phyloP scores from a whole-genome alignment of 768 basidiomycete species.

The Austroboletus festivus region DNA sequence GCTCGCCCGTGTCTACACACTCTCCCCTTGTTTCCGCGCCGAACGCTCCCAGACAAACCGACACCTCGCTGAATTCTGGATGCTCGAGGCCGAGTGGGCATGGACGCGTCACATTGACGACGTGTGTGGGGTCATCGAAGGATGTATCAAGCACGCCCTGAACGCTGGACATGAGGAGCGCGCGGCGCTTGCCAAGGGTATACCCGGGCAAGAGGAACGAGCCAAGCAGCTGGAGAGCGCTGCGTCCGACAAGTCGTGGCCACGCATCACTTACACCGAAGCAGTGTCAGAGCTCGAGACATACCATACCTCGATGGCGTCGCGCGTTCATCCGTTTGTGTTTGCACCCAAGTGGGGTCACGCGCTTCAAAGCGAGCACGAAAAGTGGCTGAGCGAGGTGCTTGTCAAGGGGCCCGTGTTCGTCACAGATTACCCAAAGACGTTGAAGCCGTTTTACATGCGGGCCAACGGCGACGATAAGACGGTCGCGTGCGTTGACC shows the following conservation, averaged over 20 bases:
- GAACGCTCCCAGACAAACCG: conserved; percentile 84
- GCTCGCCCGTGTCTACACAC: conserved; percentile 82
- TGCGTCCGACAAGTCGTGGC: conserved; percentile 49
- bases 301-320: conserved; percentile 27
- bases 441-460: conserved; percentile 97
- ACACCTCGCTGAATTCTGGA: conserved; percentile 98
- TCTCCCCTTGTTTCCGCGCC: conserved; percentile 92
- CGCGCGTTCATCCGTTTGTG: conserved; percentile 39
- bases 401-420: conserved; percentile 77
- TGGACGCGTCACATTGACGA: conserved; percentile 47
- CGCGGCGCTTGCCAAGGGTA: conserved; percentile 32
- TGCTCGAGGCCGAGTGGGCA: conserved; percentile 95
- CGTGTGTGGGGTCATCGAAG: conserved; percentile 58
- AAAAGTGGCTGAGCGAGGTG: conserved; percentile 80
- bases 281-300: conserved; percentile 60
- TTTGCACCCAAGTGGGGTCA: conserved; percentile 65
- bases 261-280: conserved; percentile 73
- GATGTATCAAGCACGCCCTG: conserved; percentile 44
- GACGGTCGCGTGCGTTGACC: conserved; percentile 93
- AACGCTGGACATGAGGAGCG: conserved; percentile 31
- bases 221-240: conserved; percentile 36
- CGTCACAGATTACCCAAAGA: conserved; percentile 83
- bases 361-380: conserved; percentile 84
- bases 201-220: conserved; percentile 34
- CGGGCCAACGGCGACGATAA: conserved; percentile 52